Evolutionary conservation across 768 basidiomycete species (phyloP).

Genomic region (Tremella fuciformis): DNA sequence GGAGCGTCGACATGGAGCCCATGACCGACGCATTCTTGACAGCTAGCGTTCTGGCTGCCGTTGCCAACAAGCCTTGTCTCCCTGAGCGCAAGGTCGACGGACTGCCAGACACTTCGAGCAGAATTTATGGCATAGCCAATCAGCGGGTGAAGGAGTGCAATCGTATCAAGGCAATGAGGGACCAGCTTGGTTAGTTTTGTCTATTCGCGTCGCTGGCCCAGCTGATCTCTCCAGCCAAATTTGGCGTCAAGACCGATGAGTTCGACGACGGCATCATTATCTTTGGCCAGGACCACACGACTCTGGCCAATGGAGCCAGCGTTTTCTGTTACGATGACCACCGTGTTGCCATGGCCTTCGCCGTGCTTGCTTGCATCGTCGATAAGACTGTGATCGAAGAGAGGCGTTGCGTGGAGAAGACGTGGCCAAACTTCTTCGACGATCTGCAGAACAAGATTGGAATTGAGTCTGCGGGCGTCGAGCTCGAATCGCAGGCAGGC

Average conservation of each 20-base stretch:
- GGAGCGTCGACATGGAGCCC: constrained; percentile 93
- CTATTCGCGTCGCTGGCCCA: not conserved
- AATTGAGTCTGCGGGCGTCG: constrained; percentile 78
- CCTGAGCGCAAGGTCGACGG: constrained; percentile 41
- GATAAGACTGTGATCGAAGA: constrained; percentile 81
- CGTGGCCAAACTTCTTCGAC: constrained; percentile 99
- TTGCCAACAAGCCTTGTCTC: constrained; percentile 59
- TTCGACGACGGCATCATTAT: constrained; percentile 89
- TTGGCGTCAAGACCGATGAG: constrained; percentile 87
- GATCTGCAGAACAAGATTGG: constrained; percentile 96
- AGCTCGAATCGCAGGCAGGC: constrained; percentile 61
- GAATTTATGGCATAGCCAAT: constrained; percentile 93
- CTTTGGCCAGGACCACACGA: constrained; percentile 66
- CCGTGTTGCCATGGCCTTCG: constrained; percentile 97
- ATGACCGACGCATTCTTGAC: constrained; percentile 99
- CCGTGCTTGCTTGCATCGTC: constrained; percentile 74
- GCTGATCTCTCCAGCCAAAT: constrained; percentile 66
- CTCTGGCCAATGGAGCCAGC: constrained; percentile 68
- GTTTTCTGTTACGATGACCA: constrained; percentile 98
- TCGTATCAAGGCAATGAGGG: constrained; percentile 93
- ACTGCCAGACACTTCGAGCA: constrained; percentile 58
- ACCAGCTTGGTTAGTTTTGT: constrained; percentile 69
- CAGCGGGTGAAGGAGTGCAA: constrained; percentile 99
- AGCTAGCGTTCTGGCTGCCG: constrained; percentile 85
- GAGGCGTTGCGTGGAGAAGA: constrained; percentile 97